A percentile compares a stretch with the other conserved stretches of the same genome.
Conservation (phyloP, 768 basidiomycete genomes). For the Fomitopsis pulvina region DNA sequence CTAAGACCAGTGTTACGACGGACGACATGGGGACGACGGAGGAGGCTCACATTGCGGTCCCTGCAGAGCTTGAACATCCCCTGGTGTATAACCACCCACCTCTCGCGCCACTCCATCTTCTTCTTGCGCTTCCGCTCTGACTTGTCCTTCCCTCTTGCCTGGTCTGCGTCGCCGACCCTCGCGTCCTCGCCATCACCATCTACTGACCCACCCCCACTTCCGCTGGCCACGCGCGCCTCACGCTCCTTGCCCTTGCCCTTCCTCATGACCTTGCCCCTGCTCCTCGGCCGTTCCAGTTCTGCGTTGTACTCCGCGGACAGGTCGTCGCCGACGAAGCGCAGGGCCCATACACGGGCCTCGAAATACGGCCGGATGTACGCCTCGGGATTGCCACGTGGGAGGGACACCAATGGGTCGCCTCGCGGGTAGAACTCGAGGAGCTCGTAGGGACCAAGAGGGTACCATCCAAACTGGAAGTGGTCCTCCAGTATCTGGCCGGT, state of each 20-base stretch:
- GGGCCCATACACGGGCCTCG: slow-evolving; percentile 43
- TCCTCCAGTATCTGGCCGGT: slow-evolving; percentile 70
- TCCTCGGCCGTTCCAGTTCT: background rate
- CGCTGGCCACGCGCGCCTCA: background rate
- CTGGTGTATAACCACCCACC: slow-evolving; percentile 57
- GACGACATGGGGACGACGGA: background rate
- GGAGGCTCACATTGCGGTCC: slow-evolving; percentile 40
- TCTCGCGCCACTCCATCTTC: slow-evolving; percentile 54
- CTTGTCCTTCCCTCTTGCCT: slow-evolving; percentile 6
- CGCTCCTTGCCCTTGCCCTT: slow-evolving; percentile 5
- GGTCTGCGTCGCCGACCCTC: background rate
- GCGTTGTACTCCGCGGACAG: background rate
- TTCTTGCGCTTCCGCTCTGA: slow-evolving; percentile 13
- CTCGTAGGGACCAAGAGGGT: slow-evolving; percentile 53
- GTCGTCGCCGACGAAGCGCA: slow-evolving; percentile 35
- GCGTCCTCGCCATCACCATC: background rate
- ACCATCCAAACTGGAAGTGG: slow-evolving; percentile 50
- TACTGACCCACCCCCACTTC: background rate
- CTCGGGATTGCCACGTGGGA: slow-evolving; percentile 33
- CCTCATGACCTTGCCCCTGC: slow-evolving; percentile 1
- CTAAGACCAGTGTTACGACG: background rate
- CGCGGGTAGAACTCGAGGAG: slow-evolving; percentile 61
- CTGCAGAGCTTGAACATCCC: slow-evolving; percentile 50
- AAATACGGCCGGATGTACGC: slow-evolving; percentile 55
- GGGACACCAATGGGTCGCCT: slow-evolving; percentile 26